Evolutionary conservation across 2,329 filamentous ascomycete species (phyloP), one percentile per base, ranked within the genome.

Genomic region (Neobulgaria alba): DNA sequence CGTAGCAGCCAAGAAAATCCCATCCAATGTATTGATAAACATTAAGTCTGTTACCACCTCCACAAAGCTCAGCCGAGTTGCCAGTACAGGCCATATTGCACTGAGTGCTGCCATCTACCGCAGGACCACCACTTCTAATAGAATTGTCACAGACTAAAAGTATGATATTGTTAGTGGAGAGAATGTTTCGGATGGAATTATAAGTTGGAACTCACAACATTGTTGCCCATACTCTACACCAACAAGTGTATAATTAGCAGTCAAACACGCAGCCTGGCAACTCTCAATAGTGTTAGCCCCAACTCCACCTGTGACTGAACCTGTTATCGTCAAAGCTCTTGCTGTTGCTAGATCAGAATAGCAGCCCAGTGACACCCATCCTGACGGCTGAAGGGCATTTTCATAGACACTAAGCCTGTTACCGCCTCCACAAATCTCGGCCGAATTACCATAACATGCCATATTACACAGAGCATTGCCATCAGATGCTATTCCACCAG

Each of bases 151-250:
- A 26, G 23, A 26, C 23, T 26, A 26, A 7, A 26, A 26, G 23
- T 12, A n/a, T n/a, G n/a, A n/a, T n/a, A n/a, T 26, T 7, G 23
- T 26, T 7, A 26, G 23, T 12, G 12, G 12, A 12, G 7, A 26
- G 7, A 26, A 26, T 7, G 7, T 12, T 26, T 12, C 23, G 23
- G 23, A 26, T n/a, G n/a, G n/a, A n/a, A n/a, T n/a, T n/a, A n/a
- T n/a, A n/a, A 26, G 23, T 26, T 26, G 12, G 23, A 12, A 26
- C 23, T 26, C 12, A 26, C 23, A 56, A 14, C 57, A 56, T 45
- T 58, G 50, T 2, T 41, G 40, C 2, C 48, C 50, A 38, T 60
- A 64, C 41, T 64, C 60, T 1, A 61, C 31, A 4, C 61, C 61
- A 2, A 57, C 54, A 15, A 54, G 53, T 1, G 32, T 35, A 10